Evolutionary conservation across 371 early-diverging fungal species (phyloP), one percentile per base, ranked within the genome.

Genomic region (Rhizopus sp.): DNA sequence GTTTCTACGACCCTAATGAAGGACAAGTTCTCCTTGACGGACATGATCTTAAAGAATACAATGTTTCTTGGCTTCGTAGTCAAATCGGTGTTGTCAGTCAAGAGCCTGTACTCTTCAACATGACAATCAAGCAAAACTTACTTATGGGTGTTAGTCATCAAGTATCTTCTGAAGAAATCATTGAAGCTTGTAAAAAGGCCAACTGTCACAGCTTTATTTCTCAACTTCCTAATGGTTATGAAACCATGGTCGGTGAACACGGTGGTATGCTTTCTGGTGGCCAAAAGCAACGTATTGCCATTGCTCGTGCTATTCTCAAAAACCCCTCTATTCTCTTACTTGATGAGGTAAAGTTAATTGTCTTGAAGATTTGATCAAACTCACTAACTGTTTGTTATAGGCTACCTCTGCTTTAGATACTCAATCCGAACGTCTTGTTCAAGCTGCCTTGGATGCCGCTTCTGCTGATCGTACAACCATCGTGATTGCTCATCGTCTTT

Each of bases 401-500:
- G 88, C 94, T 51, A 92, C 92, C 1, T 85, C 89, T 50, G 88
- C 90, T 32, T 57, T 93, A 23, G 91, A 91, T 69, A 85, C 89
- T 0, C 79, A 85, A 61, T 88, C 90, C 8, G 96, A 97, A 66
- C 74, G 87, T 15, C 64, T 39, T 90, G 93, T 94, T 0, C 93
- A 93, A 69, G 73, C 68, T 13, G 92, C 93, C 1, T 66, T 93
- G 31, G 95, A 95, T 47, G 73, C 68, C 15, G 95, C 94, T 7
- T 53, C 90, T 15, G 56, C 65, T 13, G 80, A 87, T 41, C 81
- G 96, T 30, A 95, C 96, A 0, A 95, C 96, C 1, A 84, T 99
- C 35, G 88, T 95, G 2, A 89, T 98, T 61, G 97, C 97, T 0
- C 97, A 97, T 68, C 84, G 92, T 17, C 77, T 93, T 1, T 88